These are phyloP conservation scores for Jacaranda mimosifolia DNA, from an alignment of 257 asterid genomes.

Conservation along the genomic window DNA sequence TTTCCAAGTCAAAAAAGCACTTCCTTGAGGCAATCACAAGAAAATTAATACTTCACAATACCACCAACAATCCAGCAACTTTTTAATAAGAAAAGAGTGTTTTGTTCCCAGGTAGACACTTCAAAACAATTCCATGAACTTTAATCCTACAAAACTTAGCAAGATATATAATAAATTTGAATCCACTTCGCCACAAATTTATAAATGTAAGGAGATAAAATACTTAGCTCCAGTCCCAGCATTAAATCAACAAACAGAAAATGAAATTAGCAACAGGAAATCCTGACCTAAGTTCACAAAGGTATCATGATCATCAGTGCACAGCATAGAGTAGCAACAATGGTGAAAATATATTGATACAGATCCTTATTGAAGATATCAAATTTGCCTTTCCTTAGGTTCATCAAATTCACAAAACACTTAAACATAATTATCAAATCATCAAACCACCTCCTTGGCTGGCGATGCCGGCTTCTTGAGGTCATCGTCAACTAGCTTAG, in stretches of 20 bases:
- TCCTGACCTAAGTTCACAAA: neutral
- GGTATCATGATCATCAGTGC: conserved; percentile 11
- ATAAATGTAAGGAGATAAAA: neutral
- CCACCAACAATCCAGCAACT: neutral
- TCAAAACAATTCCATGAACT: neutral
- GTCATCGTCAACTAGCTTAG: conserved; percentile 50
- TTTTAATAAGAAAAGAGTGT: neutral
- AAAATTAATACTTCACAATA: neutral
- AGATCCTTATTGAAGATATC: neutral
- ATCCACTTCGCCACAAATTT: neutral
- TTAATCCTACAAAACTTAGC: neutral
- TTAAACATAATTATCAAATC: neutral
- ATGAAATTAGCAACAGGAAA: neutral
- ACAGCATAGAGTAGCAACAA: conserved; percentile 21
- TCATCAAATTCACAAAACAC: conserved; percentile 4
- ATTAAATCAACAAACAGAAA: neutral
- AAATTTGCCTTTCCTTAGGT: conserved; percentile 8
- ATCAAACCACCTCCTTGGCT: conserved; percentile 47
- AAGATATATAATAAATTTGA: neutral
- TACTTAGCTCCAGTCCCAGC: neutral
- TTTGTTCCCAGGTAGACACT: neutral
- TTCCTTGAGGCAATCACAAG: neutral
- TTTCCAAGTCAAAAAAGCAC: neutral
- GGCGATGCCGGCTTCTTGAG: conserved; percentile 53
- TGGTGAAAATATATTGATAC: neutral